Conservation (phyloP, 306 rosid species). For the Lathyrus sativus region DNA sequence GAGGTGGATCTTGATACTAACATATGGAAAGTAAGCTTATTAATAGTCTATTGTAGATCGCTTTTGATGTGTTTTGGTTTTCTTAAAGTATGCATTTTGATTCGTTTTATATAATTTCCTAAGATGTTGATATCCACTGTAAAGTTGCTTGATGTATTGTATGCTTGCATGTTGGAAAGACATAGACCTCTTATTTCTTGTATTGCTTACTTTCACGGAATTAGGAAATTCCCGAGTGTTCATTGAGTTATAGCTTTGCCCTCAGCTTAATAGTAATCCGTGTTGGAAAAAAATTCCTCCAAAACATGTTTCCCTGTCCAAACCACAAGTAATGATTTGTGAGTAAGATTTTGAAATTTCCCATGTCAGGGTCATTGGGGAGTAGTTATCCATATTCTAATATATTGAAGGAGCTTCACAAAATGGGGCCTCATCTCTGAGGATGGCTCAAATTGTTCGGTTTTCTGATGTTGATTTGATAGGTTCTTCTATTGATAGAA, state of each 20-base stretch:
- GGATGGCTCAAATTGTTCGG: not conserved
- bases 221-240: not conserved
- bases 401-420: not conserved
- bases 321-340: not conserved
- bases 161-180: not conserved
- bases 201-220: not conserved
- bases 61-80: not conserved
- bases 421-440: not conserved
- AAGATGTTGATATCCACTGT: not conserved
- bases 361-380: not conserved
- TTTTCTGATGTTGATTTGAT: slow-evolving; percentile 5
- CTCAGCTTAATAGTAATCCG: not conserved
- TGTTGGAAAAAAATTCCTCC: not conserved
- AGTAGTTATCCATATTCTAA: not conserved
- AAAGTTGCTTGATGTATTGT: not conserved
- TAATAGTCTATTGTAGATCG: not conserved
- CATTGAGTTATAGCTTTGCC: not conserved
- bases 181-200: not conserved
- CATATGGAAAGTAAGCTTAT: slow-evolving; percentile 86
- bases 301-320: not conserved
- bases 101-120: not conserved
- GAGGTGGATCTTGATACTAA: slow-evolving; percentile 98
- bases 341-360: not conserved
- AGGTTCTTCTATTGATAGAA: not conserved
- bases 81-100: slow-evolving; percentile 1